Base-by-base conservation (phyloP, 73 alveolate species). In the Tetrahymena borealis region DNA sequence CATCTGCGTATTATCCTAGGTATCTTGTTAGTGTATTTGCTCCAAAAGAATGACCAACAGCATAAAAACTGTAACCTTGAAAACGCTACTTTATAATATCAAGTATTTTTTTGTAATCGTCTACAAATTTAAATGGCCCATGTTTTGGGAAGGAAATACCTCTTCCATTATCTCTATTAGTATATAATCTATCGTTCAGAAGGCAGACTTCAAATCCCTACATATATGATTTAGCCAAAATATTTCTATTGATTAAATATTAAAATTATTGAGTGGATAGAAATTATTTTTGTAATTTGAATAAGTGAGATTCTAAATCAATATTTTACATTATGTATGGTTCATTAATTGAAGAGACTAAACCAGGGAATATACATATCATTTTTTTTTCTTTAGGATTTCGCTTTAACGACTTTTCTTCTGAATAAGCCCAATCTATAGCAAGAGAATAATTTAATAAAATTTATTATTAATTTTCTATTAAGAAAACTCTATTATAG, bases 11-110 rank as follows among this genome's bases (percentile, higher is more conserved):
- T 37, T 31, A 42, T 39, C 95, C 95, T 38, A 92, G 31, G 60
- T 92, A 92, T 39, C 91, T 92, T 35, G 78, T 32, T n/a, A 92
- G 38, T 28, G 93, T 92, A 92, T 92, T 92, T 11, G 95, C 78
- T 12, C 95, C 95, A 39, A 92, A 92, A 32, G 92, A 60, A 28
- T 92, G 95, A 8, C 95, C 95, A 32, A 92, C 39, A 28, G 95
- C 95, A 92, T 92, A 92, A 35, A 92, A 79, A 3, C 37, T 91
- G 92, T 60, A 60, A 60, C 85, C 85, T 60, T 60, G 9, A 60
- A 24, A 60, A 24, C 28, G 28, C 7, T 60, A 32, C 28, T 60
- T 60, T 15, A 60, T 60, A 24, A 60, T 60, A 24, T 60, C 85
- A 60, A 60, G 85, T 24, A 60, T 60, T 20, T 60, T 60, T 60